Percentiles rank a stretch among this genome's conserved stretches.
Conservation (phyloP, 2,329 filamentous ascomycete genomes). For the Rhexocercosporidium sp. region DNA sequence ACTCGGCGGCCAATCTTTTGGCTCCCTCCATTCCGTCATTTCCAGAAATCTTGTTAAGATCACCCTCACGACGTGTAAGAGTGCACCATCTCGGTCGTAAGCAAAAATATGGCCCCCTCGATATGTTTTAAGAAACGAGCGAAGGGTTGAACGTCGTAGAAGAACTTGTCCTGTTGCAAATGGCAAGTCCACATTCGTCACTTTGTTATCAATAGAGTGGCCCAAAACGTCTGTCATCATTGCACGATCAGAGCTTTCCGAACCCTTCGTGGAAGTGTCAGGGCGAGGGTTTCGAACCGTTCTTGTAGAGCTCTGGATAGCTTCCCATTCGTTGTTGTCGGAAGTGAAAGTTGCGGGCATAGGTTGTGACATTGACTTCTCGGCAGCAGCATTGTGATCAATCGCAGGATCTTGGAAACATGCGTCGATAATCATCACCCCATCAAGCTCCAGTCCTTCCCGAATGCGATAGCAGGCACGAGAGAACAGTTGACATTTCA, state of each 20-base stretch:
- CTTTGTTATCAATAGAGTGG: background rate
- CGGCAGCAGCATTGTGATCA: background rate
- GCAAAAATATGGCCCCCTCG: background rate
- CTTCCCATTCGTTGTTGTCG: background rate
- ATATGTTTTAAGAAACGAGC: background rate
- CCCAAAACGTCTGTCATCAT: background rate
- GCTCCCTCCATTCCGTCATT: background rate
- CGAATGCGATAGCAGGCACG: conserved; percentile 31
- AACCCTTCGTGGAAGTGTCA: background rate
- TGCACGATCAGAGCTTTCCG: background rate
- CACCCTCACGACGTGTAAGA: background rate
- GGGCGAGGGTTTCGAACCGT: background rate
- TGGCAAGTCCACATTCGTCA: background rate
- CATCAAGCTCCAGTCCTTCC: conserved; percentile 32
- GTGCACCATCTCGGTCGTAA: background rate
- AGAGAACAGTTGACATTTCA: conserved; percentile 23
- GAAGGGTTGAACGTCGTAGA: background rate
- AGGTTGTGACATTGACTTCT: background rate
- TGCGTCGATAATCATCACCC: conserved; percentile 32
- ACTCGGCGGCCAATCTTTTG: background rate
- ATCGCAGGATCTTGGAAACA: conserved; percentile 23
- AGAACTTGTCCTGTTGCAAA: background rate
- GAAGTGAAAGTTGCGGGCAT: background rate
- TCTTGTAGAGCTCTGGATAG: background rate
- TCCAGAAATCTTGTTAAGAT: background rate